Conservation (phyloP, 768 basidiomycete species). For the Boletus subcaerulescens region DNA sequence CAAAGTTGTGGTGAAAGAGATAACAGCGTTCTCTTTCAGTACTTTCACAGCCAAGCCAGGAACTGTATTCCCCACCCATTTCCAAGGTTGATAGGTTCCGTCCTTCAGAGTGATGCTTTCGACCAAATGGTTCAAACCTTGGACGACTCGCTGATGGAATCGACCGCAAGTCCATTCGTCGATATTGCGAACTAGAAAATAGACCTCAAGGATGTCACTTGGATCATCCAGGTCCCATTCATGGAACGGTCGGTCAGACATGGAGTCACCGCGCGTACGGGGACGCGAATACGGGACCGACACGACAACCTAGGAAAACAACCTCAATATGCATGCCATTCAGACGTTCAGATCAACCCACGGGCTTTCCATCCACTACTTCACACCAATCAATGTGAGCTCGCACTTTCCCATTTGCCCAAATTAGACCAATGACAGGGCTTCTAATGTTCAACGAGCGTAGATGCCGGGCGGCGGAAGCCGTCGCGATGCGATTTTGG, state of each 20-base stretch:
- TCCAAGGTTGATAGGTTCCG: conserved; percentile 46
- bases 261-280: conserved; percentile 12
- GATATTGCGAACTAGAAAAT: conserved; percentile 50
- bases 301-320: conserved; percentile 39
- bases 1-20: conserved; percentile 27
- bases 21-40: conserved; percentile 37
- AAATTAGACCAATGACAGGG: conserved; percentile 53
- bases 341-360: conserved; percentile 21
- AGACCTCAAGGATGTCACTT: conserved; percentile 46
- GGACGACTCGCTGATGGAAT: conserved; percentile 40
- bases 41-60: conserved; percentile 15
- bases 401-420: conserved; percentile 49
- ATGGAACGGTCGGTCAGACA: conserved; percentile 34
- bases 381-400: conserved; percentile 57
- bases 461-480: conserved; percentile 48
- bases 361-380: conserved; percentile 33
- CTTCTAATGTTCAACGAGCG: conserved; percentile 43
- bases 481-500: conserved; percentile 56
- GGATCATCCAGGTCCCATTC: conserved; percentile 49
- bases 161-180: conserved; percentile 48
- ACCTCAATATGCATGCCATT: background rate
- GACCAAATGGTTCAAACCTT: conserved; percentile 38
- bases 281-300: conserved; percentile 45
- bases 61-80: conserved; percentile 37
- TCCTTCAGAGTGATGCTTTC: conserved; percentile 33